These are phyloP conservation scores for Solanum megistacrolobum DNA, from an alignment of 257 asterid genomes.

Conservation along the genomic window DNA sequence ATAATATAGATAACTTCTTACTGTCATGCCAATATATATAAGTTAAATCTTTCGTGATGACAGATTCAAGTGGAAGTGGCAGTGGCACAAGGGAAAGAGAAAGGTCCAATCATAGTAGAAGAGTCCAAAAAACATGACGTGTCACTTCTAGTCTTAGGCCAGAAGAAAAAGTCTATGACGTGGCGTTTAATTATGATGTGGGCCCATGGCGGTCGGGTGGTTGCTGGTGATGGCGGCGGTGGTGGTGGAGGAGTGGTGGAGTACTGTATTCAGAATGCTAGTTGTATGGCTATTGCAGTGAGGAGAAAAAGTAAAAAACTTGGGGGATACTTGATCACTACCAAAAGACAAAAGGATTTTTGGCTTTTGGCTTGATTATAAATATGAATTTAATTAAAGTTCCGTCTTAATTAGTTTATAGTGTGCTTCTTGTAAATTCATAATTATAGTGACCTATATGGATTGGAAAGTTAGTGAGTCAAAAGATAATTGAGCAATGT, in stretches of 20 bases:
- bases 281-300: conserved; percentile 81
- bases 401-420: neutral
- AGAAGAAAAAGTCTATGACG: conserved; percentile 53
- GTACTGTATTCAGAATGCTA: conserved; percentile 77
- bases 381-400: neutral
- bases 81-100: conserved; percentile 64
- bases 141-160: conserved; percentile 56
- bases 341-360: conserved; percentile 68
- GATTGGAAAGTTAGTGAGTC: neutral
- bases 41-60: neutral
- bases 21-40: neutral
- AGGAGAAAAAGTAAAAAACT: conserved; percentile 69
- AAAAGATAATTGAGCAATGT: neutral
- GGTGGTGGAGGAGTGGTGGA: conserved; percentile 46
- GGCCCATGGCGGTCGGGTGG: conserved; percentile 35
- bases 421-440: neutral
- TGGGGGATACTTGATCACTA: conserved; percentile 83
- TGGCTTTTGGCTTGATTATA: conserved; percentile 80
- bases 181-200: conserved; percentile 75
- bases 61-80: conserved; percentile 46
- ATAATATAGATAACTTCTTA: too few species aligned
- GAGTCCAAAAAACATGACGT: conserved; percentile 42
- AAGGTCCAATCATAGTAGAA: conserved; percentile 52
- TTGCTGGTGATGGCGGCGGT: neutral
- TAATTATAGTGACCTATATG: neutral